Base-by-base conservation (phyloP, 2,329 filamentous ascomycete species). In the Helotiales sp. region DNA sequence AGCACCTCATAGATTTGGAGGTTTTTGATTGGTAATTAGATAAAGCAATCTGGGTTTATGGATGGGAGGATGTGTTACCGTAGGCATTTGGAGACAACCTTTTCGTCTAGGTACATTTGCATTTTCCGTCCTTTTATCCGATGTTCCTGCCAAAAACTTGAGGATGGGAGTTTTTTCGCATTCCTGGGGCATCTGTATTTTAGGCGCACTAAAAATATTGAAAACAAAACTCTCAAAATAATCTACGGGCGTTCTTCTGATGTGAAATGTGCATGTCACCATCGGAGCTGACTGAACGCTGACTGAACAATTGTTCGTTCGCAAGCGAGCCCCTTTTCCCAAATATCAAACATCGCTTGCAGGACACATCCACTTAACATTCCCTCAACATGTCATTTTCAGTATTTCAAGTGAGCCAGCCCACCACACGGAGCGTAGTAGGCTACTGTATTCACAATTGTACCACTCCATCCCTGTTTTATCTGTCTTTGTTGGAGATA, bases 1-100 rank as follows among this genome's bases (percentile, higher is more conserved):
- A 76, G 75, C 72, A 69, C 70, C 60, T 73, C 71, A 37, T 76
- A 74, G 63, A 72, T 63, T n/a, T 58, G 32, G 50, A 32, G n/a
- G 17, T 32, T 20, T 6, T 50, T 11, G 13, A n/a, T 50, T 13
- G 55, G 20, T 47, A 45, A 54, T 63, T 59, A 34, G 47, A 26
- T 22, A 15, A 47, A 17, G 40, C 49, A 47, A n/a, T 22, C 5
- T n/a, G 26, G 43, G 47, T 40, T 34, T 49, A 32, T 20, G 52
- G 26, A 50, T 40, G 20, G 30, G 49, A 49, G 61, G 59, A 68
- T 66, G 57, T 64, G 57, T 64, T 40, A 52, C 28, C 64, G 47
- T 65, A 64, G 40, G 62, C 60, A 71, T 60, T 68, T 70, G 65
- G 65, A 66, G 58, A 66, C 17, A 40, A 24, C 20, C 32, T 11